Percentiles rank a stretch among this genome's conserved stretches.
Evolutionary conservation across 2,329 filamentous ascomycete species (phyloP).

Genomic region (Penicillium sp.): DNA sequence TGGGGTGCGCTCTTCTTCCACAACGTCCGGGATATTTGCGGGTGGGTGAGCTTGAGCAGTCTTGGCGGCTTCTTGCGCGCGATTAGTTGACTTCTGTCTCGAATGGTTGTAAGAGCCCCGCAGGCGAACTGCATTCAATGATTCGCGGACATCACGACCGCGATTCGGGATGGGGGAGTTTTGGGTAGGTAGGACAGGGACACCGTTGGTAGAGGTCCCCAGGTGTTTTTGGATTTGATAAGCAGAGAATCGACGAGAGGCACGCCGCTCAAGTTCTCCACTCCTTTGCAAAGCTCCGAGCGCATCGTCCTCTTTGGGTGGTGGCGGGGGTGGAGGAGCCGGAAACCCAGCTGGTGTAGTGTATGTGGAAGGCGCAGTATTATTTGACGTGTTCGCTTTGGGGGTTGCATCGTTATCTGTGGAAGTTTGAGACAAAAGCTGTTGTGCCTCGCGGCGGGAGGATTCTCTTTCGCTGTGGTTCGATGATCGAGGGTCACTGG

Average conservation of each 20-base stretch:
- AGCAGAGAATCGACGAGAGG: conserved; percentile 89
- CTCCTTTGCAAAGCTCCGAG: conserved; percentile 87
- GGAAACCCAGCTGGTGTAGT: conserved; percentile 14
- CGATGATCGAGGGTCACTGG: conserved; percentile 28
- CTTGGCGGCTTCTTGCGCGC: conserved; percentile 60
- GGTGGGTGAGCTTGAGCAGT: conserved; percentile 42
- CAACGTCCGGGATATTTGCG: conserved; percentile 66
- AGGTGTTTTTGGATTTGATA: conserved; percentile 97
- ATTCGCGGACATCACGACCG: conserved; percentile 74
- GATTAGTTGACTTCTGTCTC: conserved; percentile 54
- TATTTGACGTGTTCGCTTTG: conserved; percentile 25
- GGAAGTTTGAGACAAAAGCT: conserved; percentile 59
- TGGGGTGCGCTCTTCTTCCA: conserved; percentile 42
- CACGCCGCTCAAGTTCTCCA: conserved; percentile 87
- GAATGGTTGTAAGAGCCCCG: conserved; percentile 58
- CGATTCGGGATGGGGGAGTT: conserved; percentile 68
- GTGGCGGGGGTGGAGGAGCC: conserved; percentile 77
- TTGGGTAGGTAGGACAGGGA: conserved; percentile 74
- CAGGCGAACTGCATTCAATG: conserved; percentile 70
- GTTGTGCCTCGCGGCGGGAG: conserved; percentile 42
- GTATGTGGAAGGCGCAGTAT: conserved; percentile 29
- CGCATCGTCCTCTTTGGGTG: conserved; percentile 83
- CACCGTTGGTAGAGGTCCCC: conserved; percentile 75
- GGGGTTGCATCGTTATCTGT: conserved; percentile 57
- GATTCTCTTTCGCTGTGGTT: conserved; percentile 43